A percentile compares a stretch with the other conserved stretches of the same genome.
Evolutionary conservation across 345 rosid genomes (phyloP).

Genomic region (Eucalyptus shirleyi): DNA sequence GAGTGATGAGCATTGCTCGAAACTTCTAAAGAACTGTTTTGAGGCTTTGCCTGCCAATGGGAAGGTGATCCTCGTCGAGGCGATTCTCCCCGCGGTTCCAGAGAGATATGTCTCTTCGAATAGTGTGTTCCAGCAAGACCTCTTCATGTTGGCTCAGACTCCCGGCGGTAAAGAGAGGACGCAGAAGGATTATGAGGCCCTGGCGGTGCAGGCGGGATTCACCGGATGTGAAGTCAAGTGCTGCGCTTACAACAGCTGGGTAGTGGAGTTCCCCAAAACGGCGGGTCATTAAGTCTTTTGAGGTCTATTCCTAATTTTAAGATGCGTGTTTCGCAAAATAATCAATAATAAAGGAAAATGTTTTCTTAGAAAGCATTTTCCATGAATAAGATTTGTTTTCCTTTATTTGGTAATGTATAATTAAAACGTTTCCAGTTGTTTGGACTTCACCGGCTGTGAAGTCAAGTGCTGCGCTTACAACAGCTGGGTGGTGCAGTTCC

Average conservation of each 20-base stretch:
- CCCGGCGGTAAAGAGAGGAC: constrained; percentile 39
- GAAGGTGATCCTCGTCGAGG: constrained; percentile 27
- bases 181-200: constrained; percentile 15
- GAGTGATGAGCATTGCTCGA: constrained; percentile 29
- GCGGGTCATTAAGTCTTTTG: background rate
- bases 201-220: constrained; percentile 30
- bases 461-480: too few species aligned
- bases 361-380: too few species aligned
- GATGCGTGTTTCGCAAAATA: too few species aligned
- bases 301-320: background rate
- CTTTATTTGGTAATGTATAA: too few species aligned
- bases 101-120: constrained; percentile 10
- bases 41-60: constrained; percentile 23
- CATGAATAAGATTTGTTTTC: too few species aligned
- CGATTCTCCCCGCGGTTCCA: constrained; percentile 12
- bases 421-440: too few species aligned
- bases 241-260: background rate
- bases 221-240: constrained; percentile 3
- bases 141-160: constrained; percentile 24
- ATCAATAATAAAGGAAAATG: too few species aligned
- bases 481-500: too few species aligned
- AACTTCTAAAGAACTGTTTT: constrained; percentile 31
- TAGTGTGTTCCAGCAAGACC: constrained; percentile 19
- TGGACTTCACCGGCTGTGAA: too few species aligned
- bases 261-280: constrained; percentile 13